Base-by-base conservation (phyloP, 495 filamentous ascomycete genomes). In the Penicillium atrosanguineum region DNA sequence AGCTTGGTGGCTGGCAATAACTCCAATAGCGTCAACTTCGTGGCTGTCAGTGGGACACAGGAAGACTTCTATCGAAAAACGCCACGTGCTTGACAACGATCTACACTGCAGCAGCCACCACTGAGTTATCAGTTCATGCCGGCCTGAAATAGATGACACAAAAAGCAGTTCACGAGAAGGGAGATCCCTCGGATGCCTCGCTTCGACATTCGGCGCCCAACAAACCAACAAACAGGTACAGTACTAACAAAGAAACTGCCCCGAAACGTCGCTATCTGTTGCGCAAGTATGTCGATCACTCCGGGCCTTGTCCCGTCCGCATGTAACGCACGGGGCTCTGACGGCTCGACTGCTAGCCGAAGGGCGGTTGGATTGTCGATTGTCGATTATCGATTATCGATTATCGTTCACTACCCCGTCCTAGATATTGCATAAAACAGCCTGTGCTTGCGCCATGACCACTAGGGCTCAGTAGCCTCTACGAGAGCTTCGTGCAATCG, bases 1-100 rank as follows among this genome's bases (percentile, higher is more conserved):
- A 2, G 4, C 34, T 15, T 9, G 19, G 52, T 55, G 41, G 52
- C 52, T 38, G 46, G 34, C 20, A 12, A 55, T 44, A 55, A 16
- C 40, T 44, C 43, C 52, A 55, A 55, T 55, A 49, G 52, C 34
- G 20, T 28, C 41, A 40, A 31, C 5, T 21, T 25, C 1, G 28
- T 48, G 52, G 44, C 51, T 37, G 44, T 28, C 34, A 12, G 23
- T 14, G 25, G 23, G 23, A 14, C 15, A 28, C 12, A 2, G 42
- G 18, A 18, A 5, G 15, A 14, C 15, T 20, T 11, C 42, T 25
- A 21, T 44, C 21, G 42, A 19, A 19, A 43, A 34, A 5, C 0
- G 38, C 38, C 38, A 40, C 19, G 38, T 40, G 38, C 31, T 15
- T 12, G 1, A 8, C 1, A 7, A 9, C 2, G 28, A 8, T 31